phyloP scores from a whole-genome alignment of 139 green algal species.

The Eudorina sp. region DNA sequence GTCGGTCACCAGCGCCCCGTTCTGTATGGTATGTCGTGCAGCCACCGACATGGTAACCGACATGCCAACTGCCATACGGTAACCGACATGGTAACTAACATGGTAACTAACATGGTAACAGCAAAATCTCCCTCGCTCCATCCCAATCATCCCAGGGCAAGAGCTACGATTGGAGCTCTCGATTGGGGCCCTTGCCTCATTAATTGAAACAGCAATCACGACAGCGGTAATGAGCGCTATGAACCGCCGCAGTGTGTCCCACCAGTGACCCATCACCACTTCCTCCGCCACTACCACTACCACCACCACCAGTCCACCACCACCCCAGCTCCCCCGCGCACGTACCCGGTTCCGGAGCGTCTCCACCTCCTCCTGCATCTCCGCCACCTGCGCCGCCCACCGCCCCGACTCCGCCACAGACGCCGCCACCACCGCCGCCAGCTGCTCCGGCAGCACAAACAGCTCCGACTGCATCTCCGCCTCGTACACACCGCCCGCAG shows the following conservation, averaged over 20 bases:
- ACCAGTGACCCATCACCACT: background rate
- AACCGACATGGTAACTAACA: too few relatives aligned
- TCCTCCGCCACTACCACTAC: background rate
- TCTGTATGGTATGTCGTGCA: background rate
- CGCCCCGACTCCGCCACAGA: constrained; percentile 18
- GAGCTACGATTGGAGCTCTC: too few relatives aligned
- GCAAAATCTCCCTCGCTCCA: too few relatives aligned
- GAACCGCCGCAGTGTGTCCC: too few relatives aligned
- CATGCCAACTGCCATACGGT: too few relatives aligned
- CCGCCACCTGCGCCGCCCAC: background rate
- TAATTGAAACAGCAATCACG: too few relatives aligned
- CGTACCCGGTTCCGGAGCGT: background rate
- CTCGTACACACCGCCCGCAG: too few relatives aligned
- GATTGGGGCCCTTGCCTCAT: too few relatives aligned
- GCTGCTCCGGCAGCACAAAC: constrained; percentile 13
- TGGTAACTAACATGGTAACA: too few relatives aligned
- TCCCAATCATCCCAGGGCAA: too few relatives aligned
- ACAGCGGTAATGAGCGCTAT: too few relatives aligned
- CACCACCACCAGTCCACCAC: background rate
- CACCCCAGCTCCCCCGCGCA: background rate
- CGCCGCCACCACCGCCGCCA: constrained; percentile 25
- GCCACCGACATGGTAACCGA: background rate
- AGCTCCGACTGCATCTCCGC: background rate
- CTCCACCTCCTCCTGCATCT: constrained; percentile 36
- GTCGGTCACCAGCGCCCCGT: background rate